Base-by-base conservation (phyloP, 768 basidiomycete genomes). In the Roridomyces roridus region DNA sequence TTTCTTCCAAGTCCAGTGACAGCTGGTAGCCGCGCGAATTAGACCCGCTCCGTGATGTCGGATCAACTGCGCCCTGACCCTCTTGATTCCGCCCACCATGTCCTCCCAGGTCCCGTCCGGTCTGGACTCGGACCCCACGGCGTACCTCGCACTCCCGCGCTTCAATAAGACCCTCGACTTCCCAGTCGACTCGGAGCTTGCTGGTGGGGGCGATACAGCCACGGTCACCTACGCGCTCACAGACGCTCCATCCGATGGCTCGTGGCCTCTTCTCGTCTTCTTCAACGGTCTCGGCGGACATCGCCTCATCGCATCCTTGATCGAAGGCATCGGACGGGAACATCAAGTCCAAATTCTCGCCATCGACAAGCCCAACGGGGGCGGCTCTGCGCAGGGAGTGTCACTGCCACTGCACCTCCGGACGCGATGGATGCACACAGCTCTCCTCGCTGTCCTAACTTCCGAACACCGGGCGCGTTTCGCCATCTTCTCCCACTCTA, bases 221-320 rank as follows among this genome's bases (percentile, higher is more conserved):
- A 62, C 47, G 4, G 56, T 55, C 36, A 40, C 43, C 0, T 62
- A 62, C 24, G 56, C 56, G 0, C 36, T 55, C 29, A 57, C 50
- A 24, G 24, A 44, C 21, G 51, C 41, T 9, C 53, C 45, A 1
- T 42, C 50, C 35, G 51, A 42, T 35, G 37, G 12, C 21, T 10
- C 46, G 18, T 62, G 56, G 60, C 60, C 60, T 23, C 37, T 62
- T 37, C 43, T 62, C 44, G 23, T 62, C 41, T 55, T 62, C 52
- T 58, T 62, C 60, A 58, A 62, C 21, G 60, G 60, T 24, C 55
- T 62, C 20, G 60, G 60, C 18, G 56, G 60, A 1, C 60, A 62
- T 49, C 55, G 60, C 31, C 52, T 62, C 34, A 47, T 62, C 44
- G 46, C 52, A 6, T 48, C 60, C 24, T 12, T 62, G 21, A 41